A percentile compares a stretch with the other conserved stretches of the same genome.
Evolutionary conservation across 2,329 filamentous ascomycete species (phyloP).

Genomic region (Mycosphaerella arachidis): DNA sequence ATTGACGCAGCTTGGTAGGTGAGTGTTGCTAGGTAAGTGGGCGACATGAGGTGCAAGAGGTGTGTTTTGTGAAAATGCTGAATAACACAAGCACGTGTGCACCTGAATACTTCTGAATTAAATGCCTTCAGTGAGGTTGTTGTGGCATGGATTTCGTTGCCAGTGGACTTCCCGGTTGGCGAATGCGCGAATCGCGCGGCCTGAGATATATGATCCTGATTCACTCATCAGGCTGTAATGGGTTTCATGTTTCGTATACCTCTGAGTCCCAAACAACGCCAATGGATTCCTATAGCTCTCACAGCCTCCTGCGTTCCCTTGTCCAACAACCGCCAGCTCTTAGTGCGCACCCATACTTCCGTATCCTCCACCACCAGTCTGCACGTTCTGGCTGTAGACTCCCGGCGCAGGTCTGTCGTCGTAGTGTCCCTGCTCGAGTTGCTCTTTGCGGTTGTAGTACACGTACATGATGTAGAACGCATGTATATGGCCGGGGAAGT

Average conservation of each 20-base stretch:
- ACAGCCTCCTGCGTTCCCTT: neutral
- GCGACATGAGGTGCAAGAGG: no score
- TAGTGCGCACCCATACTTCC: constrained; percentile 23
- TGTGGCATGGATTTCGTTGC: no score
- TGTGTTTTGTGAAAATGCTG: no score
- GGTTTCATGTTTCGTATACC: neutral
- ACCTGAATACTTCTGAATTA: no score
- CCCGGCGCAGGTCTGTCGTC: constrained; percentile 57
- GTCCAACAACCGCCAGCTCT: neutral
- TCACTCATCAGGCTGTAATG: neutral
- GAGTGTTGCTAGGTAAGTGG: no score
- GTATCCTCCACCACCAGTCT: constrained; percentile 55
- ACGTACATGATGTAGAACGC: constrained; percentile 77
- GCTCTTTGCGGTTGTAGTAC: constrained; percentile 70
- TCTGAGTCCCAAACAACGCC: neutral
- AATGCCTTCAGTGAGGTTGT: no score
- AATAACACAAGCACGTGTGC: no score
- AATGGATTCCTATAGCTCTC: no score
- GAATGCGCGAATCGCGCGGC: neutral
- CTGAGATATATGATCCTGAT: neutral
- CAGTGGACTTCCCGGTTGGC: no score
- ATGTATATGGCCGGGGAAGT: constrained; percentile 67
- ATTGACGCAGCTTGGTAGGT: no score
- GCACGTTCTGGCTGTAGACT: constrained; percentile 68
- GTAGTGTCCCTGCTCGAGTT: constrained; percentile 55